Conservation (phyloP, 169 alveolate genomes). For the Plasmodium knowlesi region DNA sequence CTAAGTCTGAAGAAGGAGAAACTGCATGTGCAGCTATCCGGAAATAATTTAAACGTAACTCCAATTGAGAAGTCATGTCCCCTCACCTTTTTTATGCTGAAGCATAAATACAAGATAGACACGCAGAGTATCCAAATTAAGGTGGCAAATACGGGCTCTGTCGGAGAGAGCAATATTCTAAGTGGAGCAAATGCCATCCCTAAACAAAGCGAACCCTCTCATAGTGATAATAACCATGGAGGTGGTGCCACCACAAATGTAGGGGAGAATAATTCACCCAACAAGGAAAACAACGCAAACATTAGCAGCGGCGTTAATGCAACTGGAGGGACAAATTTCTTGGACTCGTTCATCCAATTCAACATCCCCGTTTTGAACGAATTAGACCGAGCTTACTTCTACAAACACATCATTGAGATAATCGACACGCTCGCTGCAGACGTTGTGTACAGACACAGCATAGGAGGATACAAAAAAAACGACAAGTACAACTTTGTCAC, state of each 20-base stretch:
- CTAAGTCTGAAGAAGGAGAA: slow-evolving; percentile 7
- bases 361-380: slow-evolving; percentile 54
- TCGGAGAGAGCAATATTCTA: not conserved
- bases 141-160: not conserved
- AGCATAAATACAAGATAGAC: slow-evolving; percentile 35
- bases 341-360: slow-evolving; percentile 44
- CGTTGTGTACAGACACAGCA: slow-evolving; percentile 63
- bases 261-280: too few species aligned
- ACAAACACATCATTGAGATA: slow-evolving; percentile 56
- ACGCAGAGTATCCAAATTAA: not conserved
- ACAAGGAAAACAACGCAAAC: not conserved
- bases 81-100: slow-evolving; percentile 10
- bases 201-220: not conserved
- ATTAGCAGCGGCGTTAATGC: not conserved
- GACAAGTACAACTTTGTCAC: slow-evolving; percentile 48
- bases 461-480: slow-evolving; percentile 50
- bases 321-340: not conserved
- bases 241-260: too few species aligned
- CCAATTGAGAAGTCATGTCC: slow-evolving; percentile 42
- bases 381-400: slow-evolving; percentile 12
- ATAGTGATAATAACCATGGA: not conserved
- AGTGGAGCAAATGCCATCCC: not conserved
- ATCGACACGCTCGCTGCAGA: slow-evolving; percentile 67
- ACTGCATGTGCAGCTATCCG: not conserved
- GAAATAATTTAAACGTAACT: slow-evolving; percentile 11